phyloP scores from a whole-genome alignment of 164 flowering plant species.

The Paratinospora sagittata region DNA sequence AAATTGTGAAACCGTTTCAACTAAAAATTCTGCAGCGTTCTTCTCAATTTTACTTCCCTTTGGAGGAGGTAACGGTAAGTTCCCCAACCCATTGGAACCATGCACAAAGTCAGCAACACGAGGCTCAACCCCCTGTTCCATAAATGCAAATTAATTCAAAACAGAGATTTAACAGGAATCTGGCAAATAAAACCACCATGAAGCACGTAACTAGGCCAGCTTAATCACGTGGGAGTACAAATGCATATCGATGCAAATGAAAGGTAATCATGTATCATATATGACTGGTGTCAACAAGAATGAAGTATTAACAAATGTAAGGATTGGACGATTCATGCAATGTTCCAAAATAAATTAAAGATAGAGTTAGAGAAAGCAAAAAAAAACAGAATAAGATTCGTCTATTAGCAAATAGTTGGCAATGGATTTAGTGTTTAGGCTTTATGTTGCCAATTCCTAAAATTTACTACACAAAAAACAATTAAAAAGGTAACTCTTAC shows the following conservation, averaged over 20 bases:
- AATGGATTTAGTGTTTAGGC: too few relatives aligned
- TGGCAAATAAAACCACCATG: neutral
- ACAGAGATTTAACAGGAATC: neutral
- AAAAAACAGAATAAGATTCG: too few relatives aligned
- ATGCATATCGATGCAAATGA: neutral
- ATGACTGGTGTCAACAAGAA: neutral
- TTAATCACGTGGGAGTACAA: neutral
- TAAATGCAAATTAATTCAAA: neutral
- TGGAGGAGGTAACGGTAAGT: slow-evolving; percentile 52
- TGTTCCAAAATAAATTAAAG: too few relatives aligned
- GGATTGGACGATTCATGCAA: neutral
- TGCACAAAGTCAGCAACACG: slow-evolving; percentile 87
- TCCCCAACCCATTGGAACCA: slow-evolving; percentile 92
- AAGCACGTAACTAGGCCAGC: neutral
- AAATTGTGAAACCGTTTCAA: slow-evolving; percentile 67
- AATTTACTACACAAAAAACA: too few relatives aligned
- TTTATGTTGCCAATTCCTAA: too few relatives aligned
- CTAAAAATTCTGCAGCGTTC: slow-evolving; percentile 79
- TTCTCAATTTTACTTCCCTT: slow-evolving; percentile 57
- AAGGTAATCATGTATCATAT: neutral
- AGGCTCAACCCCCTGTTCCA: slow-evolving; percentile 74
- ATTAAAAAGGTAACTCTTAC: too few relatives aligned
- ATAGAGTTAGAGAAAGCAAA: too few relatives aligned
- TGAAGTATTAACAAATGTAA: neutral
- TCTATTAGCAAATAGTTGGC: too few relatives aligned